Conservation (phyloP, 2,329 filamentous ascomycete genomes). For the Aspergillus vadensis region DNA sequence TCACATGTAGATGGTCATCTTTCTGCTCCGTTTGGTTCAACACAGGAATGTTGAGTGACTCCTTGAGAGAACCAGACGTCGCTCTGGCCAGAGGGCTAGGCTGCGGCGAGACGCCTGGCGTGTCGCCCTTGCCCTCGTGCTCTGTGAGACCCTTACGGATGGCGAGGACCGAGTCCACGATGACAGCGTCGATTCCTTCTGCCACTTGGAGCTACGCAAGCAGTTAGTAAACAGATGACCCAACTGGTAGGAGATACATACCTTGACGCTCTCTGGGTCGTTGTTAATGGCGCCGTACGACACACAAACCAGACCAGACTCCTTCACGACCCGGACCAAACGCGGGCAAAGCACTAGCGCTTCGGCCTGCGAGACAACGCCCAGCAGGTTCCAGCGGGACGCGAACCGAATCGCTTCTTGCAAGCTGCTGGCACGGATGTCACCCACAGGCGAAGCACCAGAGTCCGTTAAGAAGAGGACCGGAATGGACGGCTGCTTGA, state of each 20-base stretch:
- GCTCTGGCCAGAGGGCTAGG: constrained; percentile 27
- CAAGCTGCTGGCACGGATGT: constrained; percentile 84
- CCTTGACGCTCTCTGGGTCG: constrained; percentile 79
- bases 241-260: constrained; percentile 48
- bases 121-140: constrained; percentile 28
- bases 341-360: constrained; percentile 87
- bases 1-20: constrained; percentile 22
- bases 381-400: constrained; percentile 89
- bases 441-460: constrained; percentile 76
- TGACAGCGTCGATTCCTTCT: constrained; percentile 95
- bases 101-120: constrained; percentile 27
- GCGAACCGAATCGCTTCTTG: constrained; percentile 97
- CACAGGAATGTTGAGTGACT: constrained; percentile 29
- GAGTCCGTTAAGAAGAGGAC: constrained; percentile 93
- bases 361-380: constrained; percentile 85
- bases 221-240: constrained; percentile 11
- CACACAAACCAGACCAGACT: constrained; percentile 89
- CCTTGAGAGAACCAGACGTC: constrained; percentile 23
- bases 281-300: constrained; percentile 94
- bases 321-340: constrained; percentile 89
- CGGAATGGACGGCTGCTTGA: constrained; percentile 96
- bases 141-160: constrained; percentile 85
- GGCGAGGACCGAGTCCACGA: constrained; percentile 90
- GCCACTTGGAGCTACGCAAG: constrained; percentile 75
- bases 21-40: constrained; percentile 29